Base-by-base conservation (phyloP, 106 monocot species). In the Hemerocallis citrina region DNA sequence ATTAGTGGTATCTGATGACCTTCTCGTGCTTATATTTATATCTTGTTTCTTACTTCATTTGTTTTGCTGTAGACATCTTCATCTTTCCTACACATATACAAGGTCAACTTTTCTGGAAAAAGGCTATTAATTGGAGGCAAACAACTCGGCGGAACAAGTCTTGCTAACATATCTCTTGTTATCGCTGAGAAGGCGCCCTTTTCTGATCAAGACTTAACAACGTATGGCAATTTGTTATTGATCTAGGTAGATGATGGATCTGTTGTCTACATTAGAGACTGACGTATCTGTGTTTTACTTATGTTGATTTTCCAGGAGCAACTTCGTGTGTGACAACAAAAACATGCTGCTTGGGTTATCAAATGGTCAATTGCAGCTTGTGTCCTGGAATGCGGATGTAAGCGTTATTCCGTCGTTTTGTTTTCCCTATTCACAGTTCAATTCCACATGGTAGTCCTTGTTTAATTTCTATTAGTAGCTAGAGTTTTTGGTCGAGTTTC, bases 361-460 rank as follows among this genome's bases (percentile, higher is more conserved):
- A 30, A 77, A 92, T 78, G 92, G 92, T 13, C 66, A 70, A 35
- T 55, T 98, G 59, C 81, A 78, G 42, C 72, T 75, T 60, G 29
- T 83, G 4, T 88, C 84, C 19, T 98, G 98, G 98, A 98, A 82
- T 67, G 91, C 81, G 21, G 98, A 98, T 88, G 98, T 98, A 79
- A n/a, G 13, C 57, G 41, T 41, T 35, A 20, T 34, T 41, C 7
- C 2, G 0, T 42, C 0, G 4, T 59, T 38, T 37, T 7, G 43
- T 45, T 45, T 51, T 69, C 24, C 59, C 4, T 73, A 51, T 5
- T 72, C 7, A n/a, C 11, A 52, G 34, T 62, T 63, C 28, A 10
- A 25, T 34, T 10, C 44, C 15, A 15, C 14, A 27, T 51, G n/a
- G 4, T 25, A 24, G 50, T 3, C 47, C 17, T 47, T 10, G 8